Base-by-base conservation (phyloP, 225 moss, liverwort and hornwort genomes). In the Bryum argenteum region DNA sequence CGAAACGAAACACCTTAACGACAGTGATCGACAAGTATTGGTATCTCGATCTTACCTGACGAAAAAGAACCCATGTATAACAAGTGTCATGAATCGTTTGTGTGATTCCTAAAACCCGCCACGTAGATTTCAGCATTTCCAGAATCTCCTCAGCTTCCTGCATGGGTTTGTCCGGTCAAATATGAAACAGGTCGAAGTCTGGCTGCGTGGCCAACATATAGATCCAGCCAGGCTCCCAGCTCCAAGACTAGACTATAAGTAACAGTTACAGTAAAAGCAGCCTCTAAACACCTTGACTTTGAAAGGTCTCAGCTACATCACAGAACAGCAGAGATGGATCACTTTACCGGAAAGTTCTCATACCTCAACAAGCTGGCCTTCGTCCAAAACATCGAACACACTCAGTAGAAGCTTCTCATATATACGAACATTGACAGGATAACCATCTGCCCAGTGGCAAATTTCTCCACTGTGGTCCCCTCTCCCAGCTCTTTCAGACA, bases 381-480 rank as follows among this genome's bases (percentile, higher is more conserved):
- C 96, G 73, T 97, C 96, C 76, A 97, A 69, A 24, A 94, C 82
- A 71, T 97, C 96, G 76, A 97, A 97, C 40, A 92, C 89, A 68
- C 96, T 94, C 83, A 91, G 87, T 8, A 97, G 79, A 71, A 97
- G 87, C 87, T 94, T 97, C 60, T 94, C 93, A 77, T 97, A 97
- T 16, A 97, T 79, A 70, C 93, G 87, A 48, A 94, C 93, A 83
- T 97, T 97, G 66, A 97, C 58, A 73, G 91, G 91, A 72, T 97
- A 97, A 59, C 96, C 96, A 83, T 97, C 96, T 52, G 91, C 96
- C 96, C 96, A 97, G 51, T 93, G 96, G 54, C 93, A 97, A 45
- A 93, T 86, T 67, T 97, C 96, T 66, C 93, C 96, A 22, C 84
- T 83, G 66, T 90, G 91, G 40, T 97, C 93, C 43, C 94, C 89